Evolutionary conservation across 345 rosid species (phyloP), one percentile per base, ranked within the genome.

Genomic region (Physaria fendleri): DNA sequence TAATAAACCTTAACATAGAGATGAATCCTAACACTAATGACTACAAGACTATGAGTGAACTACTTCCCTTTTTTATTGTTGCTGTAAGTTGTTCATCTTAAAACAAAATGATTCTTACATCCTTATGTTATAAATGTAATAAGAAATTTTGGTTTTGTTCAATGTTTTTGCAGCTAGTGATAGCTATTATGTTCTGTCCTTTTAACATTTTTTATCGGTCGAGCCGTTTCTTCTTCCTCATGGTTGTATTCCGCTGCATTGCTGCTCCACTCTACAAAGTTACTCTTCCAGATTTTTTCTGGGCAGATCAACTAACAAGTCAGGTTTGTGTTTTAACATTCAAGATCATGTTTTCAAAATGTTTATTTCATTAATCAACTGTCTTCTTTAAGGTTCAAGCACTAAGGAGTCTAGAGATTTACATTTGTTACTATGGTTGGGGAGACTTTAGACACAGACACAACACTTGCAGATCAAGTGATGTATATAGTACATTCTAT

Each of bases 401-500:
- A 23, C 29, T 87, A 1, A 78, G 90, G 70, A 87, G 86, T 69
- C 33, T 87, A 35, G 82, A 84, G 76, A 84, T 87, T 68, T 87
- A 82, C 35, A 16, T 84, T 4, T 86, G 95, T 74, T 81, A 86
- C 73, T 83, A 81, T 41, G 84, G 79, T 8, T 81, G 85, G 95
- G 90, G 88, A 64, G 84, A 84, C 64, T 71, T 60, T 33, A 69
- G 27, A 58, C 71, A 2, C 9, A 71, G 87, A 56, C 13, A 8
- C 8, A 76, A 70, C 76, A 68, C 44, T n/a, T 86, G 95, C 68
- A 74, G 35, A 8, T 1, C 13, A 3, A 69, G 56, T 6, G 30
- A 12, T 24, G 59, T 71, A 9, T 86, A 41, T 76, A 70, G 34
- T 14, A 70, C 73, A 37, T 83, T 83, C 55, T 53, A 64, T 48